Conservation (phyloP, 2,329 filamentous ascomycete species). For the Uncinocarpus reesii region DNA sequence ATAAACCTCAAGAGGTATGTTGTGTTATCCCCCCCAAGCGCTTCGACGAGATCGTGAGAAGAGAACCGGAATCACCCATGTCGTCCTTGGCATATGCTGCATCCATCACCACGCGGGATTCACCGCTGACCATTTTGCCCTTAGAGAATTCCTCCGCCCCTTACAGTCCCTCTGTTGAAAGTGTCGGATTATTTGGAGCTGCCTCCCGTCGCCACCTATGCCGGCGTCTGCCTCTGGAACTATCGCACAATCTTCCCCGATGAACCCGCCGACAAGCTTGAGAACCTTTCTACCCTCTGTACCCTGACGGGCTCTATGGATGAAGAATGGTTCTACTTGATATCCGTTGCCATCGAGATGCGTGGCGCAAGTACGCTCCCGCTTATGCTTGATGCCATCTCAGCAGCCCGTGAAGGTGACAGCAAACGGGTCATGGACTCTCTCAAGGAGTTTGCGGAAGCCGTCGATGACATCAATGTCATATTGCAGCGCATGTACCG, state of each 20-base stretch:
- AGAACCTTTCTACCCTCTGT: slow-evolving; percentile 76
- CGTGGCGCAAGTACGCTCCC: slow-evolving; percentile 78
- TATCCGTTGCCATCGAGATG: slow-evolving; percentile 91
- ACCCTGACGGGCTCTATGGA: slow-evolving; percentile 92
- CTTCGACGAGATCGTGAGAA: too few species aligned
- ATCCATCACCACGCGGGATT: neutral
- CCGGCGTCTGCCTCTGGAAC: slow-evolving; percentile 89
- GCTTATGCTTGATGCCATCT: slow-evolving; percentile 78
- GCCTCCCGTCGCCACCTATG: slow-evolving; percentile 87
- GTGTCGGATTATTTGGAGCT: slow-evolving; percentile 72
- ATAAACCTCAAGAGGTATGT: slow-evolving; percentile 56
- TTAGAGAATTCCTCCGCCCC: slow-evolving; percentile 60
- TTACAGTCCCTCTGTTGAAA: slow-evolving; percentile 71
- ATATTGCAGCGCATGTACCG: slow-evolving; percentile 87
- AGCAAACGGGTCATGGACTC: slow-evolving; percentile 61
- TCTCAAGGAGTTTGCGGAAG: slow-evolving; percentile 74
- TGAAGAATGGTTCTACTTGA: slow-evolving; percentile 97
- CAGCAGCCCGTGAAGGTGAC: slow-evolving; percentile 63
- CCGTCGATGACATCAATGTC: slow-evolving; percentile 69
- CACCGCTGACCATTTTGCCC: slow-evolving; percentile 6
- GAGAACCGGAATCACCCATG: too few species aligned
- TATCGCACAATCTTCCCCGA: slow-evolving; percentile 82
- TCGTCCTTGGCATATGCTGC: slow-evolving; percentile 1
- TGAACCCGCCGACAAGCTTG: slow-evolving; percentile 69
- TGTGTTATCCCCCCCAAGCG: neutral